These are phyloP conservation scores for Acarospora socialis DNA, from an alignment of 2,329 filamentous ascomycete species.

Conservation along the genomic window DNA sequence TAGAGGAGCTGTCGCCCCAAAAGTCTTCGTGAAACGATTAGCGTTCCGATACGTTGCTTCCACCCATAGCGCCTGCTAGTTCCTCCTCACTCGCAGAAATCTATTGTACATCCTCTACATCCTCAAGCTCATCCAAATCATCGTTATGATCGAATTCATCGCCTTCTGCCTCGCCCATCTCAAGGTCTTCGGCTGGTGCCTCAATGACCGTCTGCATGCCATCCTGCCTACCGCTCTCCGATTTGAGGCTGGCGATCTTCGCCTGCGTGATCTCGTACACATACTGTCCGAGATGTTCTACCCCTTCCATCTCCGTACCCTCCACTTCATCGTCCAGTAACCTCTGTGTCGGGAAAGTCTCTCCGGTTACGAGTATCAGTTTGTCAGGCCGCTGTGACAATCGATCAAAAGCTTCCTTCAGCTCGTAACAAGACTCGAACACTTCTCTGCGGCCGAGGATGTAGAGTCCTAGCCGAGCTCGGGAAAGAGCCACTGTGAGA, in stretches of 20 bases:
- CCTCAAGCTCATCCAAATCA: conserved; percentile 22
- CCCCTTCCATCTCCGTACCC: conserved; percentile 65
- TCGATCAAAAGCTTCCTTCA: conserved; percentile 68
- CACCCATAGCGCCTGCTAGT: background rate
- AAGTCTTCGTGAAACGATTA: conserved; percentile 9
- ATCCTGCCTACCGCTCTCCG: conserved; percentile 26
- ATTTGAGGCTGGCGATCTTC: conserved; percentile 45
- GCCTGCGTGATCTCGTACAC: conserved; percentile 89
- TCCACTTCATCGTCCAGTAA: conserved; percentile 32
- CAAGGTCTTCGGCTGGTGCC: conserved; percentile 19
- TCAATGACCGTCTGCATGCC: conserved; percentile 23
- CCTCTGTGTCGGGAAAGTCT: conserved; percentile 64
- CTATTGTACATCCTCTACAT: conserved; percentile 21
- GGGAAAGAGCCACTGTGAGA: conserved; percentile 85
- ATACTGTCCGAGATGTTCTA: conserved; percentile 92
- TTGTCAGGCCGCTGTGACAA: conserved; percentile 66
- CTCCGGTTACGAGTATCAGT: conserved; percentile 65
- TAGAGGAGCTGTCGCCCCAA: conserved; percentile 38
- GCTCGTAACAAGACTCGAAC: conserved; percentile 78
- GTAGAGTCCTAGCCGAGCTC: conserved; percentile 81
- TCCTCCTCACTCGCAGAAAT: conserved; percentile 3
- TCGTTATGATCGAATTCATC: too few species aligned
- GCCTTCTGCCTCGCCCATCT: conserved; percentile 23
- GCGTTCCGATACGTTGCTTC: conserved; percentile 1
- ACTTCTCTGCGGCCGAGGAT: conserved; percentile 77